Evolutionary conservation across 2,329 filamentous ascomycete genomes (phyloP), one percentile per base, ranked within the genome.

Genomic region (Penicillium sp.): DNA sequence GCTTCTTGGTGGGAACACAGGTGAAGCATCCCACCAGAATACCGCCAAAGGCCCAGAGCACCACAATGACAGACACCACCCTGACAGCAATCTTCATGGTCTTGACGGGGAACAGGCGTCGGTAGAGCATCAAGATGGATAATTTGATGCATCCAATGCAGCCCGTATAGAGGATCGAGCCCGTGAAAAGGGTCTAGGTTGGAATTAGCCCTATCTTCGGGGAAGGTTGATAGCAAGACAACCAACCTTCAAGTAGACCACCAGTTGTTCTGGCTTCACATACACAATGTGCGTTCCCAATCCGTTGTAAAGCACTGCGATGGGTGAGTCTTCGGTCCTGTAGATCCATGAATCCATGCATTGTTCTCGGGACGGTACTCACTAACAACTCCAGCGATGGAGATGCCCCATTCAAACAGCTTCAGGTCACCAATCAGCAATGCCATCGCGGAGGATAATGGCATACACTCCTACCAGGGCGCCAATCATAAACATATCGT

Each of bases 71-170:
- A 1, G 34, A 50, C 3, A 59, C 51, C 4, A 45, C 16, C n/a
- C 51, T 46, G n/a, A 52, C 48, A 1, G 42, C 47, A 7, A 46
- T 39, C 8, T 51, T 45, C 50, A 61, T 60, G 4, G 36, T 21
- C 18, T 44, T 45, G 7, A 48, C 38, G 2, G 56, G 50, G 20
- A 60, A 62, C 1, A 59, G 39, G 16, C 57, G 45, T 7, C 51
- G 52, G 44, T 60, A 61, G 6, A 60, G 39, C n/a, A 53, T 46
- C 2, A 59, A 41, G 13, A 61, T 59, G 8, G 56, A 60, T 13
- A 54, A 41, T 20, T 62, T 61, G 20, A 57, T 54, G 30, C 47
- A 55, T 16, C 48, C 46, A 23, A 59, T 56, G 35, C 51, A 58
- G 16, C 51, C 23, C 3, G 54, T 45, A 21, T 59, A 58, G 9